phyloP scores from a whole-genome alignment of 2,329 filamentous ascomycete genomes.

The Coleophoma cylindrospora region DNA sequence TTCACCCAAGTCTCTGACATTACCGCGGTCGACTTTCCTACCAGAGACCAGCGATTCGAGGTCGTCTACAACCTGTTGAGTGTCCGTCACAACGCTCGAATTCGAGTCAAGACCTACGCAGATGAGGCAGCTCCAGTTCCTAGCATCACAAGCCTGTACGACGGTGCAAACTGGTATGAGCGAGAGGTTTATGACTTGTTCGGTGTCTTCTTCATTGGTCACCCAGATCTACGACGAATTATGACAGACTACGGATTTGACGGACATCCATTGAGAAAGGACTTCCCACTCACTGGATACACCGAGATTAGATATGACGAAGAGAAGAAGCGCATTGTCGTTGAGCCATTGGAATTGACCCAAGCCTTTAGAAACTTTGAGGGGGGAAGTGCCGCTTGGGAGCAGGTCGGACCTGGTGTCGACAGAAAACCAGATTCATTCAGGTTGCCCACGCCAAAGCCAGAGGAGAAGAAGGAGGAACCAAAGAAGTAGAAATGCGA shows the following conservation, averaged over 20 bases:
- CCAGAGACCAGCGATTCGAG: constrained; percentile 92
- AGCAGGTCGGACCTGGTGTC: constrained; percentile 65
- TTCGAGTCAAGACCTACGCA: constrained; percentile 97
- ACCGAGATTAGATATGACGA: constrained; percentile 98
- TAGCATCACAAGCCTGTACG: constrained; percentile 78
- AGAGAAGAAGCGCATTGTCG: constrained; percentile 99
- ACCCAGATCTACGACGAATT: constrained; percentile 93
- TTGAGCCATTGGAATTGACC: constrained; percentile 94
- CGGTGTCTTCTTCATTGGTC: constrained; percentile 91
- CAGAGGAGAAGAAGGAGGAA: constrained; percentile 86
- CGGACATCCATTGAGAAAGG: constrained; percentile 93
- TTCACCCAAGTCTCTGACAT: constrained; percentile 92
- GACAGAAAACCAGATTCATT: constrained; percentile 82
- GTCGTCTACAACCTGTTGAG: constrained; percentile 96
- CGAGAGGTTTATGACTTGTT: constrained; percentile 97
- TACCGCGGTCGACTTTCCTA: constrained; percentile 93
- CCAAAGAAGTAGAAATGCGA: constrained; percentile 70
- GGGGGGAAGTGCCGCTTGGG: constrained; percentile 72
- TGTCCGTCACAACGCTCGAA: constrained; percentile 92
- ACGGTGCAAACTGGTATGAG: constrained; percentile 98
- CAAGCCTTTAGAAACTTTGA: constrained; percentile 99
- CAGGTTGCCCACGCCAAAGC: constrained; percentile 92
- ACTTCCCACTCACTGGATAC: constrained; percentile 96
- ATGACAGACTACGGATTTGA: constrained; percentile 99
- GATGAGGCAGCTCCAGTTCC: constrained; percentile 94